phyloP scores from a whole-genome alignment of 495 filamentous ascomycete species.

The Neurospora cerealis region DNA sequence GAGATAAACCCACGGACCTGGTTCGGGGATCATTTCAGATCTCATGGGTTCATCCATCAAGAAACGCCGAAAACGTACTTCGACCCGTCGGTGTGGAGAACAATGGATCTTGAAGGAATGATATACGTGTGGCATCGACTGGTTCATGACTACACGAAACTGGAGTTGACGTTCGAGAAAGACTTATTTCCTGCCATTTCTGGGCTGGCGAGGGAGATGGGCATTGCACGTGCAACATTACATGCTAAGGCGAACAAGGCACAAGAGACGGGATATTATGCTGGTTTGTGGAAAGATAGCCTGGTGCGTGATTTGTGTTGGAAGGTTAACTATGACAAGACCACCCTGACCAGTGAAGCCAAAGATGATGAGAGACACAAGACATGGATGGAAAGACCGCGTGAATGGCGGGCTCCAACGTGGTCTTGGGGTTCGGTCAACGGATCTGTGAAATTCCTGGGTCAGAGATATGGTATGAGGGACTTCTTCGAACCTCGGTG shows the following conservation, averaged over 20 bases:
- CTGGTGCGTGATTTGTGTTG: constrained; percentile 4
- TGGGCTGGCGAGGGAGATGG: constrained; percentile 6
- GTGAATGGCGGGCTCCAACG: constrained; percentile 12
- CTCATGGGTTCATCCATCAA: too few species aligned
- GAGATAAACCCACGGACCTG: too few species aligned
- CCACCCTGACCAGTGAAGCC: background rate
- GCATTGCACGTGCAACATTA: background rate
- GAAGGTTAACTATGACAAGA: background rate
- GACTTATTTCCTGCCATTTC: constrained; percentile 14
- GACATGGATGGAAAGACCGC: background rate
- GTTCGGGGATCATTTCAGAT: too few species aligned
- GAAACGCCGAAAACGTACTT: constrained; percentile 1
- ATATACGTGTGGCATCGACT: constrained; percentile 1
- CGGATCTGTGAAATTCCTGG: constrained; percentile 3
- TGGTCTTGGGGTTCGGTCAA: constrained; percentile 14
- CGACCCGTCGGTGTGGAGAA: background rate
- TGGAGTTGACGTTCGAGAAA: constrained; percentile 4
- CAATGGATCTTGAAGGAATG: background rate
- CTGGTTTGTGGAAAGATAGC: constrained; percentile 11
- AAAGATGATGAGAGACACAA: background rate
- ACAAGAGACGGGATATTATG: background rate
- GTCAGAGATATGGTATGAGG: background rate
- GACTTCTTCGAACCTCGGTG: background rate
- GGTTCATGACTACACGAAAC: constrained; percentile 8
- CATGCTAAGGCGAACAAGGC: background rate